phyloP scores from a whole-genome alignment of 2,329 filamentous ascomycete genomes.

The Stemphylium beticola region DNA sequence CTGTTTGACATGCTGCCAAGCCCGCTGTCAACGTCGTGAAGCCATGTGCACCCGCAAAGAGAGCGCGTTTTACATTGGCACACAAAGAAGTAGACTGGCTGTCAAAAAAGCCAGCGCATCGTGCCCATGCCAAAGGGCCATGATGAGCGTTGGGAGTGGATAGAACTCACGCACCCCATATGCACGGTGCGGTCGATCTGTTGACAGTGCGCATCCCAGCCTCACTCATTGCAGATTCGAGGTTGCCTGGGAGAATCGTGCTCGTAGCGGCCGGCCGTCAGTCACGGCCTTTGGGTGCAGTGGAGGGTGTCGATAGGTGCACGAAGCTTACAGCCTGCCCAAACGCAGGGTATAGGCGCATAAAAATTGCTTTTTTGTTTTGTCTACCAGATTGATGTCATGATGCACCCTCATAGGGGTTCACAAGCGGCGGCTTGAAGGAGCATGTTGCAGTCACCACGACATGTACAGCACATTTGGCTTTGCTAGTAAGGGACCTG shows the following conservation, averaged over 20 bases:
- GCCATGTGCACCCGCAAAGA: constrained; percentile 13
- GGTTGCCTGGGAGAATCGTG: constrained; percentile 1
- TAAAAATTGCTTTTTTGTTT: too few species aligned
- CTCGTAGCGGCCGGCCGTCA: background rate
- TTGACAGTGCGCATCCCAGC: constrained; percentile 36
- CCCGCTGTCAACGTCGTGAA: background rate
- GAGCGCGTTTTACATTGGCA: constrained; percentile 23
- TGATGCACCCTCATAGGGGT: too few species aligned
- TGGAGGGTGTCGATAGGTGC: too few species aligned
- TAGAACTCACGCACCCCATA: constrained; percentile 6
- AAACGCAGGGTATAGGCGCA: too few species aligned
- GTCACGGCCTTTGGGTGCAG: background rate
- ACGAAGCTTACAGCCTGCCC: too few species aligned
- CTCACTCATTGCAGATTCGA: constrained; percentile 31
- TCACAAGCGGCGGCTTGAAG: too few species aligned
- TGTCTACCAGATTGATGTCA: too few species aligned
- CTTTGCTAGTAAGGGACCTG: constrained; percentile 2
- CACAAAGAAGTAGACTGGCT: constrained; percentile 28
- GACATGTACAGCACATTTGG: background rate
- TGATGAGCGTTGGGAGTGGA: constrained; percentile 13
- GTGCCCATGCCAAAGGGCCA: constrained; percentile 8
- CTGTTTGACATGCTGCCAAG: background rate
- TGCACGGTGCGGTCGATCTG: constrained; percentile 30
- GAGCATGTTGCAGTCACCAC: background rate
- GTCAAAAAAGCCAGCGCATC: constrained; percentile 22